Conservation (phyloP, 1,139 yeast genomes). For the Protomyces macrosporus region DNA sequence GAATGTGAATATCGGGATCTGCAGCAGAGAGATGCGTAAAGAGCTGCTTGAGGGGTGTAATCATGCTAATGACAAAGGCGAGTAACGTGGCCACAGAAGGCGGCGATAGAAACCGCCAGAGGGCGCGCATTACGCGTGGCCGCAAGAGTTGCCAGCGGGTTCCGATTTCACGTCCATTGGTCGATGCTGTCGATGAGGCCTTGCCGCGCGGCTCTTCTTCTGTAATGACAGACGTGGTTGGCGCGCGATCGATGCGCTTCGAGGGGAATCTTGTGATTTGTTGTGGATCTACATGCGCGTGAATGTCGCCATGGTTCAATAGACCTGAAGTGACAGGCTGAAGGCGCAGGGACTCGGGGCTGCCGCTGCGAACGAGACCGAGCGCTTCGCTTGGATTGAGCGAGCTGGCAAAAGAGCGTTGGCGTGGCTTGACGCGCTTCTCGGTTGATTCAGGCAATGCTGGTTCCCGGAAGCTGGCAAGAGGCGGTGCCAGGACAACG, state of each 20-base stretch:
- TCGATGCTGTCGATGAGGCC: background rate
- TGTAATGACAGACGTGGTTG: background rate
- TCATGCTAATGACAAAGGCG: slow-evolving; percentile 64
- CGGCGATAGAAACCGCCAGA: slow-evolving; percentile 63
- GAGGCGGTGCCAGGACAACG: background rate
- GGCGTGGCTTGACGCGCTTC: background rate
- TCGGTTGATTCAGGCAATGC: background rate
- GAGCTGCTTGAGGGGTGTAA: slow-evolving; percentile 79
- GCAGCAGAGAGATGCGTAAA: slow-evolving; percentile 50
- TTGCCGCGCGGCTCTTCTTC: background rate
- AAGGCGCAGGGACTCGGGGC: background rate
- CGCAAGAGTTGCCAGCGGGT: slow-evolving; percentile 10
- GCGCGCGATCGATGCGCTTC: background rate
- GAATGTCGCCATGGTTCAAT: slow-evolving; percentile 6
- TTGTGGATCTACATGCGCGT: slow-evolving; percentile 4
- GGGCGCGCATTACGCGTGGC: slow-evolving; percentile 32
- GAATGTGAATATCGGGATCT: slow-evolving; percentile 16
- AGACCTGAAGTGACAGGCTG: slow-evolving; percentile 10
- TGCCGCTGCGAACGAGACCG: slow-evolving; percentile 1
- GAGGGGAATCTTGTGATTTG: slow-evolving; percentile 3
- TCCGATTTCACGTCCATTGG: background rate
- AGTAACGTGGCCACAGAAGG: slow-evolving; percentile 60
- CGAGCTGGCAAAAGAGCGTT: background rate
- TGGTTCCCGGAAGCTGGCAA: background rate
- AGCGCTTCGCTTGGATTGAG: slow-evolving; percentile 8